A percentile compares a stretch with the other conserved stretches of the same genome.
These are phyloP conservation scores for Eucalyptus leucophloia DNA, from an alignment of 345 rosid genomes.

Conservation along the genomic window DNA sequence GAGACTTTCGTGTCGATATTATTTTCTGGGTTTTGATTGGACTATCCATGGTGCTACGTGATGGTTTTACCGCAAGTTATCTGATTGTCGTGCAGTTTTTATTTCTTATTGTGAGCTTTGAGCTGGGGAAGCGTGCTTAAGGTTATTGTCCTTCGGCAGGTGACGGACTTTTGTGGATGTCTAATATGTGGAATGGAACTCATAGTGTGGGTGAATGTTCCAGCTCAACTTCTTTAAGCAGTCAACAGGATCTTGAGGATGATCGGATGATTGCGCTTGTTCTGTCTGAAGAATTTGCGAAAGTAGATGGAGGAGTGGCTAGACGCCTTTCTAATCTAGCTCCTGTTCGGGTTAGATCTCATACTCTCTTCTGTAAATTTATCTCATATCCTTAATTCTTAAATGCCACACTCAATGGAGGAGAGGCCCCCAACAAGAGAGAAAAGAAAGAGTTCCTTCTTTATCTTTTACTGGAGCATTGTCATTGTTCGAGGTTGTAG, in stretches of 20 bases:
- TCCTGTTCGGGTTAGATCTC: conserved; percentile 51
- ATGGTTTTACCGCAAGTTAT: background rate
- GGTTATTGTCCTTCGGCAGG: background rate
- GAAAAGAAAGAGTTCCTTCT: background rate
- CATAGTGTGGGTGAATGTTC: conserved; percentile 52
- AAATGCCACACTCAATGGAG: background rate
- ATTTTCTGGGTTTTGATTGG: background rate
- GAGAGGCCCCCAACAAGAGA: background rate
- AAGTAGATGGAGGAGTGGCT: conserved; percentile 68
- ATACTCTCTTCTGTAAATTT: background rate
- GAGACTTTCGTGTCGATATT: background rate
- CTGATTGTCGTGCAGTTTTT: background rate
- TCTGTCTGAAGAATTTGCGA: conserved; percentile 67
- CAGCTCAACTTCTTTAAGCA: conserved; percentile 75
- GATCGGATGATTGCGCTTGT: conserved; percentile 81
- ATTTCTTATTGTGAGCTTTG: background rate
- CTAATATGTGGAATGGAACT: conserved; percentile 16
- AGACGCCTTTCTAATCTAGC: conserved; percentile 69
- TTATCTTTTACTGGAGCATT: background rate
- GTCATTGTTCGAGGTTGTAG: background rate
- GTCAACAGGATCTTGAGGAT: conserved; percentile 63
- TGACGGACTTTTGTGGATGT: background rate
- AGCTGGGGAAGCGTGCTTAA: background rate
- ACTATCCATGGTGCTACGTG: background rate
- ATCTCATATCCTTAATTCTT: background rate